A percentile compares a stretch with the other conserved stretches of the same genome.
Evolutionary conservation across 305 asterid genomes (phyloP).

Genomic region (Withania somnifera): DNA sequence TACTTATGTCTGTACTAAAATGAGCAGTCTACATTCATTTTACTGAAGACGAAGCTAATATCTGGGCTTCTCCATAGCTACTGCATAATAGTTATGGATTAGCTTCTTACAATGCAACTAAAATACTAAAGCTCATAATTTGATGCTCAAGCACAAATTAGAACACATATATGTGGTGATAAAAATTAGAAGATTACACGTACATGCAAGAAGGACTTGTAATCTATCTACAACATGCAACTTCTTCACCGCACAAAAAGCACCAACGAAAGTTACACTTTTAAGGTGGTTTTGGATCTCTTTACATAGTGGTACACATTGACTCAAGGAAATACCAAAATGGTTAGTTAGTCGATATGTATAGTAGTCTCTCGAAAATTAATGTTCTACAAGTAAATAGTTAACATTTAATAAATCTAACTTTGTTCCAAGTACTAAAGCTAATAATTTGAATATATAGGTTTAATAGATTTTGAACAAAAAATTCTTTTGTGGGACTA

Average conservation of each 20-base stretch:
- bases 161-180: not conserved
- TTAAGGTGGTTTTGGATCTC: not conserved
- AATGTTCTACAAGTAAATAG: not conserved
- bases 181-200: not conserved
- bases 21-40: not conserved
- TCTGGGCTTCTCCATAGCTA: not conserved
- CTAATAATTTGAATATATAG: not conserved
- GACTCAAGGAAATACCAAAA: not conserved
- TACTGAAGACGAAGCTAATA: not conserved
- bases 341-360: not conserved
- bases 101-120: not conserved
- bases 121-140: not conserved
- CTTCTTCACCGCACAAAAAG: not conserved
- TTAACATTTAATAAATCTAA: not conserved
- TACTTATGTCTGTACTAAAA: not conserved
- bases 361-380: not conserved
- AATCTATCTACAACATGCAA: not conserved
- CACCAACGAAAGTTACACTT: not conserved
- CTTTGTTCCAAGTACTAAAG: not conserved
- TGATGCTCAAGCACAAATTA: not conserved
- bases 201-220: not conserved
- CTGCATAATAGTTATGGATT: not conserved
- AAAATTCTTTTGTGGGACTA: not conserved
- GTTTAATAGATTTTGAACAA: not conserved
- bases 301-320: not conserved